Percentiles rank a stretch among this genome's conserved stretches.
Evolutionary conservation across 208 protist genomes (phyloP).

Genomic region (Acanthamoeba culbertsoni): DNA sequence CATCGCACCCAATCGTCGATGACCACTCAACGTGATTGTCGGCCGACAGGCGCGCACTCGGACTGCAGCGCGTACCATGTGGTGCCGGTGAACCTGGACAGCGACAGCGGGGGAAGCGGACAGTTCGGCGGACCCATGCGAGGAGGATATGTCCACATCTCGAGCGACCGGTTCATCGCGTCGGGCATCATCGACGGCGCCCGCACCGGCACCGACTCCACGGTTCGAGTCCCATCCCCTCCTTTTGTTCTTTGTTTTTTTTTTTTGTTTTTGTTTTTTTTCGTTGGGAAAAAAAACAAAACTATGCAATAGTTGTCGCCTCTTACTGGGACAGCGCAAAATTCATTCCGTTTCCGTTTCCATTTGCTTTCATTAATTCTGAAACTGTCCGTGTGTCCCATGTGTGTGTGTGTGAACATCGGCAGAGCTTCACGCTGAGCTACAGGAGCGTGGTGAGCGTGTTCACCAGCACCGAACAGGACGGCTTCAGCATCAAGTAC

Average conservation of each 20-base stretch:
- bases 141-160: conserved; percentile 9
- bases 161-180: conserved; percentile 1
- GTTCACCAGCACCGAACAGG: neutral
- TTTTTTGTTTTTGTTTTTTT: neutral
- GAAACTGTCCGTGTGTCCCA: too few relatives aligned
- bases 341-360: too few relatives aligned
- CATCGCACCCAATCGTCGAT: too few relatives aligned
- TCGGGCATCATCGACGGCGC: neutral
- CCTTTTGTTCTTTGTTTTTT: neutral
- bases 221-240: neutral
- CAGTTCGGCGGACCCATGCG: conserved; percentile 34
- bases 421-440: neutral
- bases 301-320: too few relatives aligned
- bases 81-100: neutral
- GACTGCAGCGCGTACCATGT: conserved; percentile 3
- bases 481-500: neutral
- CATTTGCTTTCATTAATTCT: too few relatives aligned
- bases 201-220: neutral
- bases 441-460: conserved; percentile 13
- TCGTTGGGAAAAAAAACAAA: too few relatives aligned
- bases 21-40: too few relatives aligned
- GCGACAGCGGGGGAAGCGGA: neutral
- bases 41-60: neutral
- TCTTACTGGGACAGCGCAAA: too few relatives aligned
- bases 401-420: too few relatives aligned